These are phyloP conservation scores for Hymenoscyphus scutula DNA, from an alignment of 2,329 filamentous ascomycete species.

Conservation along the genomic window DNA sequence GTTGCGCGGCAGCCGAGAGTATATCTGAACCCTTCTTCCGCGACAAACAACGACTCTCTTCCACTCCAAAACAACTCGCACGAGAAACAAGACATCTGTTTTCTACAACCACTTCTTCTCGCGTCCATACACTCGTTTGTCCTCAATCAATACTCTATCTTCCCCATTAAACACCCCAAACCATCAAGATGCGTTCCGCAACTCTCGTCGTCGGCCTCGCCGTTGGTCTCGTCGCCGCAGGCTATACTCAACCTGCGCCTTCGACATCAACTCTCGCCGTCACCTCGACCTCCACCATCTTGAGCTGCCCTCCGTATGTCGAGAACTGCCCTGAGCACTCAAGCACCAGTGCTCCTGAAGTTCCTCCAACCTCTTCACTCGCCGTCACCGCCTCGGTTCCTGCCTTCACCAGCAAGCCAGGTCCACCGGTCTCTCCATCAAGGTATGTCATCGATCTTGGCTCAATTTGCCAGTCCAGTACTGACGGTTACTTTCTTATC, in stretches of 20 bases:
- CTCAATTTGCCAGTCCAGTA: not conserved
- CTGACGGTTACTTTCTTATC: not conserved
- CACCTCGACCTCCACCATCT: constrained; percentile 5
- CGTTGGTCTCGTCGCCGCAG: constrained; percentile 6
- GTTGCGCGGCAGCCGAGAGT: not conserved
- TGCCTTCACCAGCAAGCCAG: not conserved
- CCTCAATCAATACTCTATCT: constrained; percentile 1
- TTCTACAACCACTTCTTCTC: not conserved
- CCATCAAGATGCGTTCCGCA: constrained; percentile 6
- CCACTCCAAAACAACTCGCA: not conserved
- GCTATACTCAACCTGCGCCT: not conserved
- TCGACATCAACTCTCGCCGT: constrained; percentile 1
- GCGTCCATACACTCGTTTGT: constrained; percentile 5
- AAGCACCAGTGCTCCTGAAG: not conserved
- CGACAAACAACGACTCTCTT: not conserved
- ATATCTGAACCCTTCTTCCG: not conserved
- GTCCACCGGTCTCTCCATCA: not conserved
- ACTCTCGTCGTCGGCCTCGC: not conserved
- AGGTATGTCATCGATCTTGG: not conserved
- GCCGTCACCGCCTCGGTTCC: not conserved
- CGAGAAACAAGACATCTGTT: not conserved
- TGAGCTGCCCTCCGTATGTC: not conserved
- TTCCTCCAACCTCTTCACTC: not conserved
- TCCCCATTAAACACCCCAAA: not conserved
- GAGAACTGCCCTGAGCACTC: not conserved